These are phyloP conservation scores for Pleurotus platypus DNA, from an alignment of 768 basidiomycete genomes.

Conservation along the genomic window DNA sequence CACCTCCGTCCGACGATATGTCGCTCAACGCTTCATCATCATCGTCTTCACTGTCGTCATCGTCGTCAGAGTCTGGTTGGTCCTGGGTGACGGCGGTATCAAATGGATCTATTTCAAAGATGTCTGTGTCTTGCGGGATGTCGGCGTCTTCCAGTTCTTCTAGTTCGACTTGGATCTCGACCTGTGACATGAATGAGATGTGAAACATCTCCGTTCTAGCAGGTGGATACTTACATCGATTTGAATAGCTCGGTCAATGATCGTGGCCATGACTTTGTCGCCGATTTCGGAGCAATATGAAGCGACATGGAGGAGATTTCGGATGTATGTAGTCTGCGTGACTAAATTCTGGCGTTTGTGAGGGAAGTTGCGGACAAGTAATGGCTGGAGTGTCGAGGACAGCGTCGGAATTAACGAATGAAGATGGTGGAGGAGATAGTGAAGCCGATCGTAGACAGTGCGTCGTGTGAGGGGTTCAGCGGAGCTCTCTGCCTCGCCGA, in stretches of 20 bases:
- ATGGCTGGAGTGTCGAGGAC: constrained; percentile 79
- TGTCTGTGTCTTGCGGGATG: constrained; percentile 46
- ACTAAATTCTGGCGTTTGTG: constrained; percentile 85
- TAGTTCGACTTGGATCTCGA: constrained; percentile 94
- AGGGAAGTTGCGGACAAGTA: constrained; percentile 84
- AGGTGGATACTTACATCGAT: constrained; percentile 71
- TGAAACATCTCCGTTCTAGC: too few relatives aligned
- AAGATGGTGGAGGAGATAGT: constrained; percentile 83
- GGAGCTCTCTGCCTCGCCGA: constrained; percentile 59
- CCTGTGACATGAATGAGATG: constrained; percentile 37
- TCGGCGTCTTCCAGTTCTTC: constrained; percentile 84
- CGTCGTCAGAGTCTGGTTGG: constrained; percentile 53
- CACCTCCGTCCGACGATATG: constrained; percentile 67
- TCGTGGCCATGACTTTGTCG: constrained; percentile 79
- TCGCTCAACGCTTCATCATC: constrained; percentile 61
- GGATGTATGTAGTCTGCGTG: constrained; percentile 84
- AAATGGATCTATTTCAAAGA: constrained; percentile 83
- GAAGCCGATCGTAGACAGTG: constrained; percentile 81
- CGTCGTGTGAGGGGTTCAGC: constrained; percentile 73
- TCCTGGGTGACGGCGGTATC: constrained; percentile 82
- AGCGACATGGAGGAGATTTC: constrained; percentile 79
- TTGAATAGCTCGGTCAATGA: constrained; percentile 91
- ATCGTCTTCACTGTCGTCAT: constrained; percentile 43
- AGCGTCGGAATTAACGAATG: constrained; percentile 89
- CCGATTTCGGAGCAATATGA: constrained; percentile 86